Percentiles rank a stretch among this genome's conserved stretches.
Evolutionary conservation across 768 basidiomycete genomes (phyloP).

Genomic region (Coprinopsis strossmayeri): DNA sequence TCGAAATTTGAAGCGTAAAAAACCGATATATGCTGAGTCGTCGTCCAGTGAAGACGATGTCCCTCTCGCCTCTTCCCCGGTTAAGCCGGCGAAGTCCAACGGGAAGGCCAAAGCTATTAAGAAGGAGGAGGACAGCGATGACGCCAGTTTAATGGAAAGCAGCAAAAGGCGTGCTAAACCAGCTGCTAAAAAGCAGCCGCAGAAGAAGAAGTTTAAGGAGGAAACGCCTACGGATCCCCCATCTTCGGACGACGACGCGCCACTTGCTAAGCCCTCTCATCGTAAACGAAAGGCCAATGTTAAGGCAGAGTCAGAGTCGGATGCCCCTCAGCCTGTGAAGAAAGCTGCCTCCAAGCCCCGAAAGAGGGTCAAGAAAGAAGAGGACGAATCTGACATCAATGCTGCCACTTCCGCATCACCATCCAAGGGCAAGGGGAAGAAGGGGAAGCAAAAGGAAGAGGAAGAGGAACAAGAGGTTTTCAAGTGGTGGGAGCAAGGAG

Average conservation of each 20-base stretch:
- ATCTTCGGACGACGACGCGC: constrained; percentile 29
- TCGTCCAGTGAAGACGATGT: constrained; percentile 70
- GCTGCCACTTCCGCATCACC: constrained; percentile 35
- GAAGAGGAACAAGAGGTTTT: constrained; percentile 67
- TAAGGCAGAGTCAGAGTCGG: constrained; percentile 46
- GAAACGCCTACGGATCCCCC: constrained; percentile 26
- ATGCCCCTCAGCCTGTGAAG: constrained; percentile 33
- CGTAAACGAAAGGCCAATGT: constrained; percentile 42
- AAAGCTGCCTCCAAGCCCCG: constrained; percentile 40
- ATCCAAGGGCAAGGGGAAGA: constrained; percentile 38
- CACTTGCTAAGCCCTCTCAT: constrained; percentile 28
- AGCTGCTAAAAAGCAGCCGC: constrained; percentile 39
- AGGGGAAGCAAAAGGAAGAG: constrained; percentile 35
- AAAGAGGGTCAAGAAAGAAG: constrained; percentile 54
- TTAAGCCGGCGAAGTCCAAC: constrained; percentile 38
- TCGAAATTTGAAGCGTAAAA: constrained; percentile 55
- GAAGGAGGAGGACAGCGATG: constrained; percentile 27
- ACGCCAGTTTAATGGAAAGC: constrained; percentile 31
- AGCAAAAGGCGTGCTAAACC: constrained; percentile 41
- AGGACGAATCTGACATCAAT: constrained; percentile 32
- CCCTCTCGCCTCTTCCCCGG: constrained; percentile 68
- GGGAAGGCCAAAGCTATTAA: constrained; percentile 26
- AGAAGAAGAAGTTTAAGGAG: constrained; percentile 63
- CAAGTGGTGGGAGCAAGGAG: constrained; percentile 77
- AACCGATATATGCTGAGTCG: constrained; percentile 43